These are phyloP conservation scores for Colletotrichum cordylinicola DNA, from an alignment of 2,329 filamentous ascomycete species.

Conservation along the genomic window DNA sequence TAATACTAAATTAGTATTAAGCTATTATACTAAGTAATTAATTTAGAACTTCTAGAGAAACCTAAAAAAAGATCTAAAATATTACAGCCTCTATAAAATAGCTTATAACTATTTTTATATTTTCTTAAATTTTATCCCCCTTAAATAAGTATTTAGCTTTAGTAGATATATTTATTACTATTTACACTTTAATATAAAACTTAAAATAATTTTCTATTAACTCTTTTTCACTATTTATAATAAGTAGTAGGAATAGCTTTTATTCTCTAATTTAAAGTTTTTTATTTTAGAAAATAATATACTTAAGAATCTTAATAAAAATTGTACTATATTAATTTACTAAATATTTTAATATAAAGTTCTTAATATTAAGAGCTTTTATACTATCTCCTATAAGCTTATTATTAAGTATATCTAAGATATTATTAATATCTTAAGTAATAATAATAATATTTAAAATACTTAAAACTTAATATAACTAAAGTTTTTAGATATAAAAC, in stretches of 20 bases:
- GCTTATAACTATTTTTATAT: too few species aligned
- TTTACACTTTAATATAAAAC: too few species aligned
- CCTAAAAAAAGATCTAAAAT: too few species aligned
- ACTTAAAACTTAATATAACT: background rate
- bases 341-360: background rate
- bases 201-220: too few species aligned
- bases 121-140: too few species aligned
- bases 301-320: background rate
- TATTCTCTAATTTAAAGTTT: too few species aligned
- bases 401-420: background rate
- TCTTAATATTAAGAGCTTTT: background rate
- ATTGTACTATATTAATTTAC: background rate
- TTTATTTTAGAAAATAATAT: background rate
- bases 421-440: background rate
- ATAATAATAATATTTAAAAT: background rate
- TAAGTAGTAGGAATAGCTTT: too few species aligned
- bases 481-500: too few species aligned
- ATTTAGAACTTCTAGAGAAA: background rate
- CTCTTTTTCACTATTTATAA: too few species aligned
- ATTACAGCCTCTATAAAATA: too few species aligned
- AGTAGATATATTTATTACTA: too few species aligned
- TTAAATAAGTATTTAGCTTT: too few species aligned
- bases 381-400: background rate
- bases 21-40: background rate
- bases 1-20: background rate